A percentile compares a stretch with the other conserved stretches of the same genome.
Evolutionary conservation across 169 alveolate genomes (phyloP).

Genomic region (Babesia gibsoni): DNA sequence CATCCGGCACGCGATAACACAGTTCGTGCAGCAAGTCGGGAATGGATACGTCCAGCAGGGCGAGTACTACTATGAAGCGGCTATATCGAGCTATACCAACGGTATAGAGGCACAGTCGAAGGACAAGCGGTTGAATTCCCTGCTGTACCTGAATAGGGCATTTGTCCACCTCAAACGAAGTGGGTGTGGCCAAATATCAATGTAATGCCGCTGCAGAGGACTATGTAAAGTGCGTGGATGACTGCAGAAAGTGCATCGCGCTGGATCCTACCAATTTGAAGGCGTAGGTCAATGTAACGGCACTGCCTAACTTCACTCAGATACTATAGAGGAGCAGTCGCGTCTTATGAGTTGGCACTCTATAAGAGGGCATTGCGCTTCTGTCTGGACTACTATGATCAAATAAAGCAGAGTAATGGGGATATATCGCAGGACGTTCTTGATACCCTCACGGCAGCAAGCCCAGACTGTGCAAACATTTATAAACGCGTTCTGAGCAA

Average conservation of each 20-base stretch:
- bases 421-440: background rate
- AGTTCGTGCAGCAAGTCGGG: slow-evolving; percentile 50
- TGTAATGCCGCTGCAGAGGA: slow-evolving; percentile 8
- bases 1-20: background rate
- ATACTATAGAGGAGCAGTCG: slow-evolving; percentile 62
- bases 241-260: slow-evolving; percentile 44
- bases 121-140: slow-evolving; percentile 43
- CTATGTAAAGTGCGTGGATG: slow-evolving; percentile 58
- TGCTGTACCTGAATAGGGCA: slow-evolving; percentile 60
- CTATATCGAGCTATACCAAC: slow-evolving; percentile 63
- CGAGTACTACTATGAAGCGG: slow-evolving; percentile 47
- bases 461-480: slow-evolving; percentile 14
- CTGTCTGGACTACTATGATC: slow-evolving; percentile 48
- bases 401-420: background rate
- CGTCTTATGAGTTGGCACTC: slow-evolving; percentile 52
- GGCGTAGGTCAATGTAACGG: slow-evolving; percentile 27
- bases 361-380: slow-evolving; percentile 53
- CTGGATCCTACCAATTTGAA: slow-evolving; percentile 31
- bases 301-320: background rate
- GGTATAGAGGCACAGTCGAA: slow-evolving; percentile 59
- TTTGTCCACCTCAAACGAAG: slow-evolving; percentile 47
- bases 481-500: slow-evolving; percentile 12
- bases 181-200: background rate
- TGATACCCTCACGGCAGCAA: slow-evolving; percentile 4
- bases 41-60: slow-evolving; percentile 62